These are phyloP conservation scores for Claviceps sp. DNA, from an alignment of 2,329 filamentous ascomycete species.

Conservation along the genomic window DNA sequence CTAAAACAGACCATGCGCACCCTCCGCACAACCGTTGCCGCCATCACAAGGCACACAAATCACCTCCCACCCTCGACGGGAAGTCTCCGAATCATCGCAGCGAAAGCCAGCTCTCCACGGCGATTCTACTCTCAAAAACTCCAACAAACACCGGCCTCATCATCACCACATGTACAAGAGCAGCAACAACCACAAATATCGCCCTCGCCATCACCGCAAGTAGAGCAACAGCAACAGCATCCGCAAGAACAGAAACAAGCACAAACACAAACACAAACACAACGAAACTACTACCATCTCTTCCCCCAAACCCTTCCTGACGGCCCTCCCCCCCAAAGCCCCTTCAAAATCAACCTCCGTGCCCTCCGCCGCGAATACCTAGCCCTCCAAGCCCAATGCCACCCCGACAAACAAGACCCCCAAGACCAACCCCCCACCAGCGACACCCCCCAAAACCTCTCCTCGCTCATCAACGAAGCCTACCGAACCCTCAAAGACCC, in stretches of 20 bases:
- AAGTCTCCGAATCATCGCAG: background rate
- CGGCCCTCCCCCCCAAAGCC: slow-evolving; percentile 64
- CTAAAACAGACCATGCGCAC: background rate
- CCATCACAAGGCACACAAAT: background rate
- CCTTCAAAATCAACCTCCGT: slow-evolving; percentile 60
- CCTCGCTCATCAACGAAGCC: slow-evolving; percentile 76
- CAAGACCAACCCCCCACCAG: slow-evolving; percentile 61
- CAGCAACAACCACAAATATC: background rate
- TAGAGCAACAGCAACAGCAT: background rate
- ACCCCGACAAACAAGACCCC: slow-evolving; percentile 51
- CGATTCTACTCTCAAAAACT: background rate
- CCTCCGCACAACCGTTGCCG: background rate
- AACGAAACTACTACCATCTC: slow-evolving; percentile 63
- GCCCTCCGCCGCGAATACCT: slow-evolving; percentile 76
- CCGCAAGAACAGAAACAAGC: no score
- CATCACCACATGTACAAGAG: background rate
- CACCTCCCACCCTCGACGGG: background rate
- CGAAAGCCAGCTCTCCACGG: background rate
- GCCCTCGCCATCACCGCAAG: background rate
- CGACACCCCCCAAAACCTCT: slow-evolving; percentile 74
- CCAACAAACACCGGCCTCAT: background rate
- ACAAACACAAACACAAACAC: background rate
- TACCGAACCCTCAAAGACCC: slow-evolving; percentile 75
- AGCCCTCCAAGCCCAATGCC: slow-evolving; percentile 60
- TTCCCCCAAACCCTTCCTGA: slow-evolving; percentile 67